phyloP scores from a whole-genome alignment of 352 stramenopile species.

The Pythium dissotocum region DNA sequence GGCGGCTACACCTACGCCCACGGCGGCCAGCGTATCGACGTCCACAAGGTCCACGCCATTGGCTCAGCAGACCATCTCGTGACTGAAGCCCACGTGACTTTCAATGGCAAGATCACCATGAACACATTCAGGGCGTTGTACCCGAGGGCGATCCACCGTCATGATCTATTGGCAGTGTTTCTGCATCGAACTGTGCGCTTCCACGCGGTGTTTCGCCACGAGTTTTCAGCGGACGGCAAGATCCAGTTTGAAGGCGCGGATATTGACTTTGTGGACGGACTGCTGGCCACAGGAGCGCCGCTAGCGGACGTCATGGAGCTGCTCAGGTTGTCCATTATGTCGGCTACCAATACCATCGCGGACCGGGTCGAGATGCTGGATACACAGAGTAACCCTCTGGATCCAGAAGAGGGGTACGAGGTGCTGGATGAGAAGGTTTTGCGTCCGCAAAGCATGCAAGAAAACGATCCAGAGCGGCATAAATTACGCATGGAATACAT shows the following conservation, averaged over 20 bases:
- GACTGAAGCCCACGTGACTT: conserved; percentile 23
- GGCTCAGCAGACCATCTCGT: conserved; percentile 21
- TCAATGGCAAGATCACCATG: conserved; percentile 24
- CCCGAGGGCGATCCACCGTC: conserved; percentile 19
- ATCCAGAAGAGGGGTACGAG: conserved; percentile 1
- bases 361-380: background rate
- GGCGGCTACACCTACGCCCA: conserved; percentile 23
- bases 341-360: conserved; percentile 12
- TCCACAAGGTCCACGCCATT: conserved; percentile 11
- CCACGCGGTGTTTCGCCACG: conserved; percentile 23
- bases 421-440: conserved; percentile 5
- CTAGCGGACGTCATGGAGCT: conserved; percentile 20
- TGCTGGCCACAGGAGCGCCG: conserved; percentile 15
- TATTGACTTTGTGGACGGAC: conserved; percentile 24
- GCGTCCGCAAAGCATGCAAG: background rate
- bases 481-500: conserved; percentile 27
- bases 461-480: background rate
- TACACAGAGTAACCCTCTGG: background rate
- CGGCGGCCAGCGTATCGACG: conserved; percentile 17
- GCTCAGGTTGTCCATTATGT: conserved; percentile 23
- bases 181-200: conserved; percentile 20
- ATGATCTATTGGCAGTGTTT: conserved; percentile 22
- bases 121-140: conserved; percentile 26
- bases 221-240: conserved; percentile 25
- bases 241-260: conserved; percentile 23